A percentile compares a stretch with the other conserved stretches of the same genome.
Evolutionary conservation across 2,329 filamentous ascomycete genomes (phyloP).

Genomic region (Aschersonia sp.): DNA sequence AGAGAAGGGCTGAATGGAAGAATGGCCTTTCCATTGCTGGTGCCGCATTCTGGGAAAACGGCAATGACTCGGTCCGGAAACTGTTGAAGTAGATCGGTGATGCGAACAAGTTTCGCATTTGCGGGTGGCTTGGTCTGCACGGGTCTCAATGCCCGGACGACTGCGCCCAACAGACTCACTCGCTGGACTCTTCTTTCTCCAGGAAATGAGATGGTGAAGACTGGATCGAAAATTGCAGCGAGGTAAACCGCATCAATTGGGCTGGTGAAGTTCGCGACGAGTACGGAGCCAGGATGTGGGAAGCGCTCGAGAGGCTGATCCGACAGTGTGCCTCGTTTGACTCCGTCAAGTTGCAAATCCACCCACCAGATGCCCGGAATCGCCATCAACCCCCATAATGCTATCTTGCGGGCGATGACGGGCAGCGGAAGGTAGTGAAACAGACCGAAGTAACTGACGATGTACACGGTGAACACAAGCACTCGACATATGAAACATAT

Average conservation of each 20-base stretch:
- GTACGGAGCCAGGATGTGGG: constrained; percentile 65
- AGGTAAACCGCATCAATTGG: constrained; percentile 90
- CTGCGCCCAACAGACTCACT: constrained; percentile 62
- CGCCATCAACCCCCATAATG: constrained; percentile 75
- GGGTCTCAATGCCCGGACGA: constrained; percentile 54
- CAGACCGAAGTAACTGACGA: constrained; percentile 59
- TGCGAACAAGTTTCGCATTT: constrained; percentile 38
- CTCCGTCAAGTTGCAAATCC: constrained; percentile 93
- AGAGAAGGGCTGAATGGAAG: constrained; percentile 70
- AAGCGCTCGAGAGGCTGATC: constrained; percentile 60
- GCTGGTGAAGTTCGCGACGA: constrained; percentile 82
- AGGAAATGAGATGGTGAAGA: constrained; percentile 82
- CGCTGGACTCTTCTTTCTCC: constrained; percentile 56
- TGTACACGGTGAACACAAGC: constrained; percentile 58
- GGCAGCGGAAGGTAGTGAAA: constrained; percentile 67
- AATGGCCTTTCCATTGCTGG: constrained; percentile 85
- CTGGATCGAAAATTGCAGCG: constrained; percentile 86
- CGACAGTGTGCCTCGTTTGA: constrained; percentile 76
- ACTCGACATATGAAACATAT: constrained; percentile 71
- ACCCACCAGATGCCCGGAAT: constrained; percentile 97
- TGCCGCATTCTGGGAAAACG: constrained; percentile 87
- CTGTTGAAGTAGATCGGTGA: constrained; percentile 46
- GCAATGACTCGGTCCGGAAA: constrained; percentile 67
- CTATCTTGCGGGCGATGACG: constrained; percentile 56
- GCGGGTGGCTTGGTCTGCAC: constrained; percentile 33